Evolutionary conservation across 2,329 filamentous ascomycete species (phyloP).

Genomic region (Fusarium virguliforme): DNA sequence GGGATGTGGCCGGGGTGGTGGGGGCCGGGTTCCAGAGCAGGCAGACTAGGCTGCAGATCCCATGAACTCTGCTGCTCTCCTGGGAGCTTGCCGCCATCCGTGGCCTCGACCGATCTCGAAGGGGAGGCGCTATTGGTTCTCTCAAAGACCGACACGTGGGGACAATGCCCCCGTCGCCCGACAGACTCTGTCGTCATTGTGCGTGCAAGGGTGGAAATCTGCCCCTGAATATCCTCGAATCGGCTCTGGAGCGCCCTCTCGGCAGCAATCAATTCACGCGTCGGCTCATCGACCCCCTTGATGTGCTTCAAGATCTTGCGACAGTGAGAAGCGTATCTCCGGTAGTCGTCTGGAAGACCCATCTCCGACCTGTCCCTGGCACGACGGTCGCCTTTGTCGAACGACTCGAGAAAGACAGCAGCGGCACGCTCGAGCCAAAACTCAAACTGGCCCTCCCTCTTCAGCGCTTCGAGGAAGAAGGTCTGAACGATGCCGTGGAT

Average conservation of each 20-base stretch:
- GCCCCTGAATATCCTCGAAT: slow-evolving; percentile 41
- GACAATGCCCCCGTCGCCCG: slow-evolving; percentile 32
- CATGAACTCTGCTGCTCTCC: slow-evolving; percentile 16
- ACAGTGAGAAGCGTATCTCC: slow-evolving; percentile 45
- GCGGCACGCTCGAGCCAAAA: slow-evolving; percentile 49
- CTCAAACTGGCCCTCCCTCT: slow-evolving; percentile 36
- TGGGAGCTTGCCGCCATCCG: slow-evolving; percentile 26
- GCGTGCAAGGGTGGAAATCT: slow-evolving; percentile 33
- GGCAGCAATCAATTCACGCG: slow-evolving; percentile 28
- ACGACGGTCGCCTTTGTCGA: slow-evolving; percentile 42
- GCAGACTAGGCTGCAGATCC: slow-evolving; percentile 34
- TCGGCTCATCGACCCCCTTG: slow-evolving; percentile 35
- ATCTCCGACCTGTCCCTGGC: slow-evolving; percentile 32
- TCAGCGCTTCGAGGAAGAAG: slow-evolving; percentile 46
- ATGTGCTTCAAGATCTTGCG: slow-evolving; percentile 47
- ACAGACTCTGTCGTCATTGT: slow-evolving; percentile 37
- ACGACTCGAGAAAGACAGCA: slow-evolving; percentile 46
- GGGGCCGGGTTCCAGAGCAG: slow-evolving; percentile 29
- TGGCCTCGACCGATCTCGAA: slow-evolving; percentile 36
- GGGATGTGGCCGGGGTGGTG: slow-evolving; percentile 38
- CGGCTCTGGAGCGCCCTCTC: slow-evolving; percentile 34
- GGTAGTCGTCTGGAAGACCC: slow-evolving; percentile 47
- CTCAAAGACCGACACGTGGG: slow-evolving; percentile 49
- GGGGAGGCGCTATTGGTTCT: slow-evolving; percentile 45
- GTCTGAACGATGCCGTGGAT: slow-evolving; percentile 46